Base-by-base conservation (phyloP, 2,329 filamentous ascomycete genomes). In the Fusarium decemcellulare region DNA sequence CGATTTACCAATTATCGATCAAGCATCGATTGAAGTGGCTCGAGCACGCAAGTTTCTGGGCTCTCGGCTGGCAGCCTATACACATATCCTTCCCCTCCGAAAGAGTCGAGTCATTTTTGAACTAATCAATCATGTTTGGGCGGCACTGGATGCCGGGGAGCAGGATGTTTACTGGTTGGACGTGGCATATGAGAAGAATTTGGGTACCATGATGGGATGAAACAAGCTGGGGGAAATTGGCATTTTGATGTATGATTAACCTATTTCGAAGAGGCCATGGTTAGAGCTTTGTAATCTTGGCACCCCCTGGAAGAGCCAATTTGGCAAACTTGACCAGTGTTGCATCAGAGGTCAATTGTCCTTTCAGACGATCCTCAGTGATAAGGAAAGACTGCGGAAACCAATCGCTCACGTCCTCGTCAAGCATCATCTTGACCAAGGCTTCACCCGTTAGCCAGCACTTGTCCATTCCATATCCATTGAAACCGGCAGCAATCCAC, bases 391-490 rank as follows among this genome's bases (percentile, higher is more conserved):
- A 40, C 2, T 50, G 40, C 0, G 71, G 71, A 47, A 72, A 69
- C 71, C 70, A 78, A 6, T 42, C 67, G 2, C 53, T 63, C 6
- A 72, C 75, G 0, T 73, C 72, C 12, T 74, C 65, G 0, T 69
- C 72, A 2, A 76, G 50, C 7, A 77, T 60, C 71, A 76, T 75
- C 7, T 68, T 71, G 0, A 65, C 74, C 39, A 78, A 53, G 1
- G 84, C 84, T 23, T 78, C 78, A 0, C 84, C 85, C 27, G 79
- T 83, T 4, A 84, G 78, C 84, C 84, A 87, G 5, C 83, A 82
- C 73, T 82, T 82, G 4, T 81, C 80, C 84, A 87, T 86, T 4
- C 85, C 85, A 18, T 85, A 83, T 7, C 84, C 84, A 43, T 76
- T 80, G 65, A 82, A 87, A 0, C 83, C 85, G 0, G 82, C 84